Conservation (phyloP, 2,329 filamentous ascomycete species). For the Cladobotryum protrusum region DNA sequence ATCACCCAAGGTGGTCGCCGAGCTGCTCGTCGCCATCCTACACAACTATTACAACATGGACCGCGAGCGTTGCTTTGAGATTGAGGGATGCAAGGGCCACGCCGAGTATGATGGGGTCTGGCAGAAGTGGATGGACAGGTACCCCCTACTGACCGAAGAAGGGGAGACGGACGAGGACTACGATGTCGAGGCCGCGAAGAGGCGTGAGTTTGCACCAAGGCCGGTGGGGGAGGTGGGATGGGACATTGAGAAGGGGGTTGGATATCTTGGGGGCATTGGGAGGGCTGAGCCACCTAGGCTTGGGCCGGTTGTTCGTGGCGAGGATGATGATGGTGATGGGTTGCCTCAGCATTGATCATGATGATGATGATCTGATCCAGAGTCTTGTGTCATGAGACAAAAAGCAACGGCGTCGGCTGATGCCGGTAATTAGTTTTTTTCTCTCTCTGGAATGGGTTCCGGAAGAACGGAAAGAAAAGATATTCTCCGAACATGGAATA, state of each 20-base stretch:
- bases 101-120: slow-evolving; percentile 21
- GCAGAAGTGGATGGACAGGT: slow-evolving; percentile 24
- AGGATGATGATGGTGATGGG: neutral
- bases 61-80: slow-evolving; percentile 13
- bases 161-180: neutral
- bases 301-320: neutral
- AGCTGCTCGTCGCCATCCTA: slow-evolving; percentile 17
- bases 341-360: slow-evolving; percentile 7
- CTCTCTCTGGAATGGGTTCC: too few relatives aligned
- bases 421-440: slow-evolving; percentile 1
- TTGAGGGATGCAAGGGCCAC: neutral
- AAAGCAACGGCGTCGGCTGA: too few relatives aligned
- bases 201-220: slow-evolving; percentile 14
- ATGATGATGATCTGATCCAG: neutral
- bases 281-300: slow-evolving; percentile 3
- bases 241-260: slow-evolving; percentile 16
- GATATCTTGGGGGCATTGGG: slow-evolving; percentile 24
- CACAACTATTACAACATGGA: slow-evolving; percentile 19
- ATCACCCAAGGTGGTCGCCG: slow-evolving; percentile 8
- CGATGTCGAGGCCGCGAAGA: neutral
- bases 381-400: too few relatives aligned
- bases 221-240: slow-evolving; percentile 15
- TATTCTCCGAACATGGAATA: too few relatives aligned
- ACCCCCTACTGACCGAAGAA: slow-evolving; percentile 11
- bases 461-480: too few relatives aligned